Base-by-base conservation (phyloP, 176 grass and related monocot genomes). In the Poa annua region DNA sequence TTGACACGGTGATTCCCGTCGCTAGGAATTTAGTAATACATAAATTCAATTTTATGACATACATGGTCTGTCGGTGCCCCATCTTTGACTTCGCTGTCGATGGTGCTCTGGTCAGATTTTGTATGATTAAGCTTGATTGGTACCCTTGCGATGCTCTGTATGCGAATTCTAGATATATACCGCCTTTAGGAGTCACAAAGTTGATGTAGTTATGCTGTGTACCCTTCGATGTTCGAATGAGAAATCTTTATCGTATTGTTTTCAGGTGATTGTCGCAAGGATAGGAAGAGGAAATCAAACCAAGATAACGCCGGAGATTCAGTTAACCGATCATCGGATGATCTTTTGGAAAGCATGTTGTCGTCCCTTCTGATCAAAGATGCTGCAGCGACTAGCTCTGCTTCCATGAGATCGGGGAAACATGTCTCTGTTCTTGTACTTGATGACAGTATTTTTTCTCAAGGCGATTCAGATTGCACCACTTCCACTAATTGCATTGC, bases 231-330 rank as follows among this genome's bases (percentile, higher is more conserved):
- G 32, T 21, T 38, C 3, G 0, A 39, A 57, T n/a, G 1, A 21
- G 7, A 39, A 22, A 15, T 13, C 2, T 56, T 33, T 6, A 36
- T 21, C 55, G 8, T 36, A 39, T 36, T n/a, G 6, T 55, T 56
- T 55, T 38, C 74, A 76, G 74, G 51, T 15, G 51, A 38, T 14
- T 53, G 3, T 22, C 3, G 29, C 74, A 76, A 56, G 51, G 51
- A 76, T 22, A 76, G 74, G 51, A 76, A 76, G 33, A 76, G 51
- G 33, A 76, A 76, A 39, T 57, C 51, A 56, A 38, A 20, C 32
- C 19, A 76, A 22, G 33, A 56, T 22, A 35, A 38, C 1, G 19
- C 51, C 20, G 71, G 47, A 52, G 48, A 74, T 52, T 19, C 29
- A 50, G 19, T 11, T 74, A 75, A 52, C 25, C 9, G 16, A 53